Percentiles rank a stretch among this genome's conserved stretches.
Evolutionary conservation across 2,329 filamentous ascomycete species (phyloP).

Genomic region (Fusarium udum): DNA sequence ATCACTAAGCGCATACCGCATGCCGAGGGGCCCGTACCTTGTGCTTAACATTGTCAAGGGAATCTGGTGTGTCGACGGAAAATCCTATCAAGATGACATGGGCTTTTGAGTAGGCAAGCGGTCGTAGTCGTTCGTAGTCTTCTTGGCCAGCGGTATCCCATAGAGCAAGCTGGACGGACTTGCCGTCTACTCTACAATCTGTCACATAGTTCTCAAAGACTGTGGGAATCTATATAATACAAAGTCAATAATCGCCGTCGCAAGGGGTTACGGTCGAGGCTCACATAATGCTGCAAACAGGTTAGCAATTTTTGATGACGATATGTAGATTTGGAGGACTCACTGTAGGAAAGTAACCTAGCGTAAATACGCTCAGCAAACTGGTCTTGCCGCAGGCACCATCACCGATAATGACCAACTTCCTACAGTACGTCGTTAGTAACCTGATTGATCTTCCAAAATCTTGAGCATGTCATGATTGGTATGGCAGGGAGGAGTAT

Average conservation of each 20-base stretch:
- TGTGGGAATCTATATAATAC: constrained; percentile 75
- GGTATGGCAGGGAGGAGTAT: not conserved
- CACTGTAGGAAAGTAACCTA: constrained; percentile 97
- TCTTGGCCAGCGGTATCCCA: constrained; percentile 99
- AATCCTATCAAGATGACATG: constrained; percentile 98
- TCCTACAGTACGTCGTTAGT: constrained; percentile 63
- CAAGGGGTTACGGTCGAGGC: constrained; percentile 36
- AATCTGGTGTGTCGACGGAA: constrained; percentile 93
- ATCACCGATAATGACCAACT: constrained; percentile 95
- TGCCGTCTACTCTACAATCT: constrained; percentile 96
- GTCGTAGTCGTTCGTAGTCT: constrained; percentile 95
- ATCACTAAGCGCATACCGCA: constrained; percentile 5
- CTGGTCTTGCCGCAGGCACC: constrained; percentile 99
- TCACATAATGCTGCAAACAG: constrained; percentile 65
- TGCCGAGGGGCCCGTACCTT: constrained; percentile 68
- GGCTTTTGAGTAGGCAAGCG: constrained; percentile 94
- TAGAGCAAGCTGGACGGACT: constrained; percentile 95
- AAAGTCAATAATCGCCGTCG: constrained; percentile 36
- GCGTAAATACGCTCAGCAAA: constrained; percentile 94
- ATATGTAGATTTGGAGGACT: constrained; percentile 52
- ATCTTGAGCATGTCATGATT: not conserved
- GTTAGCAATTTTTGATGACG: constrained; percentile 42
- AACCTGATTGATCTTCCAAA: not conserved
- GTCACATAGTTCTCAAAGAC: constrained; percentile 99
- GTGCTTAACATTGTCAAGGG: constrained; percentile 96